These are phyloP conservation scores for Diplodia mutila DNA, from an alignment of 2,329 filamentous ascomycete genomes.

Conservation along the genomic window DNA sequence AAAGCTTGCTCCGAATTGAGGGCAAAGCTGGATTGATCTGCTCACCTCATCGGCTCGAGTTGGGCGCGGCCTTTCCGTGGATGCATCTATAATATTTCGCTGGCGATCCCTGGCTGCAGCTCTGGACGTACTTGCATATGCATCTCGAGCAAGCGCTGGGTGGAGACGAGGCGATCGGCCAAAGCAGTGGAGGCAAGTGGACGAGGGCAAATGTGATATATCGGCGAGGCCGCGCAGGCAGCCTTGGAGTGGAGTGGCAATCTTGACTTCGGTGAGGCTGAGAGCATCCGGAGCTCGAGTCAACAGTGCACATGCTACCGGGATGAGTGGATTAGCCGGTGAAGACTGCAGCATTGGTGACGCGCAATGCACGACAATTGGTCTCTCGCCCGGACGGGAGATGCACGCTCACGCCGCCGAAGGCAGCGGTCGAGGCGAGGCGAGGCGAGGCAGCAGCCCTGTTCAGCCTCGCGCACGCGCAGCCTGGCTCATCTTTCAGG, in stretches of 20 bases:
- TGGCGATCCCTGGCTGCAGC: background rate
- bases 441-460: constrained; percentile 2
- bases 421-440: constrained; percentile 8
- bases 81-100: background rate
- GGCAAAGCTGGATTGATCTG: no score
- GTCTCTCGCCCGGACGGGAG: no score
- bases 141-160: background rate
- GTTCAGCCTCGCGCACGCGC: background rate
- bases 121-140: background rate
- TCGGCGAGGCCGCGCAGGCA: background rate
- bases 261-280: constrained; percentile 2
- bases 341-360: background rate
- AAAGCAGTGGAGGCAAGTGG: background rate
- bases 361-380: background rate
- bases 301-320: background rate
- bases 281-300: background rate
- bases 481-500: background rate
- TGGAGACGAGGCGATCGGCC: background rate
- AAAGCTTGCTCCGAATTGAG: no score
- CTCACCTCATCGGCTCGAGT: background rate
- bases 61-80: background rate
- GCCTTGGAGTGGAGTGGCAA: background rate
- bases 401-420: background rate
- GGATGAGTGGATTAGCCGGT: background rate
- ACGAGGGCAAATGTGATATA: background rate